Conservation (phyloP, 1,284 basidiomycete genomes). For the Rhizoctonia solani region DNA sequence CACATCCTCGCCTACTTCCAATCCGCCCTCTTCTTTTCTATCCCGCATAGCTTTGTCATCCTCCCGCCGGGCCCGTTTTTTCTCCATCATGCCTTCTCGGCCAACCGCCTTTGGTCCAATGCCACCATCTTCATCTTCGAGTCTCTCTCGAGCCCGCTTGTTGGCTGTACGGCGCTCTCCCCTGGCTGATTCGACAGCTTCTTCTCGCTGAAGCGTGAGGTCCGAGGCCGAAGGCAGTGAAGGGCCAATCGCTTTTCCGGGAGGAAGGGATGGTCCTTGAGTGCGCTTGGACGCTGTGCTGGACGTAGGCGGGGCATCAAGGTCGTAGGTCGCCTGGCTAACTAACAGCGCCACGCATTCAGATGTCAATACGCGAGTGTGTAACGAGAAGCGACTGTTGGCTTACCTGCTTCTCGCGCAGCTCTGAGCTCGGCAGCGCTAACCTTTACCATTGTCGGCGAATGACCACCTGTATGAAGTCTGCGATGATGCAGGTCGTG, state of each 20-base stretch:
- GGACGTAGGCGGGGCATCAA: background rate
- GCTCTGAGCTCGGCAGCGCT: conserved; percentile 60
- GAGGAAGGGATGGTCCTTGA: conserved; percentile 19
- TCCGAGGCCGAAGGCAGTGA: conserved; percentile 59
- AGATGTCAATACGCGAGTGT: conserved; percentile 55
- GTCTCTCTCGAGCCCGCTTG: conserved; percentile 61
- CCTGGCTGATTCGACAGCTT: conserved; percentile 51
- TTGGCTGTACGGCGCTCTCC: conserved; percentile 56
- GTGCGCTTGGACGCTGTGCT: conserved; percentile 3
- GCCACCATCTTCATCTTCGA: conserved; percentile 66
- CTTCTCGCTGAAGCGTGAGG: conserved; percentile 64
- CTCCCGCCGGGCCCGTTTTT: conserved; percentile 68
- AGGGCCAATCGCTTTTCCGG: conserved; percentile 25
- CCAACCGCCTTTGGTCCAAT: conserved; percentile 74
- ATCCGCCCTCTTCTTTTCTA: conserved; percentile 66
- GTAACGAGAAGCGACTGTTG: background rate
- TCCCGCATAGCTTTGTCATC: conserved; percentile 67
- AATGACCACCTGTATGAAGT: conserved; percentile 56
- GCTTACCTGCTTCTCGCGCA: conserved; percentile 51
- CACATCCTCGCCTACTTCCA: conserved; percentile 66
- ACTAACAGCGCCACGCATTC: conserved; percentile 53
- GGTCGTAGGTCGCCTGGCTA: background rate
- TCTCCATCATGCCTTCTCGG: conserved; percentile 72
- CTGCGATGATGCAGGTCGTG: conserved; percentile 47
- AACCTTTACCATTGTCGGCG: conserved; percentile 52